Evolutionary conservation across 495 filamentous ascomycete genomes (phyloP).

Genomic region (Talaromyces ruber): DNA sequence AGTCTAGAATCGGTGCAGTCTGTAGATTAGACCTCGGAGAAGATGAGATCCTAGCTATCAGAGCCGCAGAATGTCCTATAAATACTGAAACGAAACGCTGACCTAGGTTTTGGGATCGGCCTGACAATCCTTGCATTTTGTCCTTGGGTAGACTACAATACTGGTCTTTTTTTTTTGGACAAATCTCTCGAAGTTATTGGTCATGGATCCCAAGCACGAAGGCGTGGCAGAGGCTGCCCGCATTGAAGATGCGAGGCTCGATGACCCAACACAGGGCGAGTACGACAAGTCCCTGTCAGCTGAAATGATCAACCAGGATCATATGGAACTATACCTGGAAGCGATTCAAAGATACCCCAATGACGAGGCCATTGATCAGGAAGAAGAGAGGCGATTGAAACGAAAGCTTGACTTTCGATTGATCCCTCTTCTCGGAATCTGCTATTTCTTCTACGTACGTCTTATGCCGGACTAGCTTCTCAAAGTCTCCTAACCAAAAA

Average conservation of each 20-base stretch:
- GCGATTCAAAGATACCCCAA: conserved; percentile 1
- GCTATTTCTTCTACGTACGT: conserved; percentile 5
- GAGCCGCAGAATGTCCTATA: background rate
- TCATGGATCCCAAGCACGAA: background rate
- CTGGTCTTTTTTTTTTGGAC: background rate
- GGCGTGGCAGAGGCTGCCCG: background rate
- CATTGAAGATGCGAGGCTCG: background rate
- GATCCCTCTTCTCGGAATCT: conserved; percentile 4
- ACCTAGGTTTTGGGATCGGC: background rate
- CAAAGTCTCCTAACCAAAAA: background rate
- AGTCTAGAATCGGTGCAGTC: background rate
- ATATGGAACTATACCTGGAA: conserved; percentile 1
- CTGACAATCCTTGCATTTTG: background rate
- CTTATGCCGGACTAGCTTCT: background rate
- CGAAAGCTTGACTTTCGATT: conserved; percentile 1
- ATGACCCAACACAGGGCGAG: background rate
- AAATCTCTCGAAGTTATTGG: too few species aligned
- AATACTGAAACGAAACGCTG: background rate
- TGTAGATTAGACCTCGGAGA: background rate
- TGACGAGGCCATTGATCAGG: conserved; percentile 2
- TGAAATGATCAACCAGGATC: conserved; percentile 2
- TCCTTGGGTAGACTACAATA: too few species aligned
- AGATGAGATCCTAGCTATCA: background rate
- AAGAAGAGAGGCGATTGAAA: background rate
- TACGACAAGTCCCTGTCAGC: background rate